A percentile compares a stretch with the other conserved stretches of the same genome.
Conservation (phyloP, 768 basidiomycete genomes). For the Panaeolus papilionaceus region DNA sequence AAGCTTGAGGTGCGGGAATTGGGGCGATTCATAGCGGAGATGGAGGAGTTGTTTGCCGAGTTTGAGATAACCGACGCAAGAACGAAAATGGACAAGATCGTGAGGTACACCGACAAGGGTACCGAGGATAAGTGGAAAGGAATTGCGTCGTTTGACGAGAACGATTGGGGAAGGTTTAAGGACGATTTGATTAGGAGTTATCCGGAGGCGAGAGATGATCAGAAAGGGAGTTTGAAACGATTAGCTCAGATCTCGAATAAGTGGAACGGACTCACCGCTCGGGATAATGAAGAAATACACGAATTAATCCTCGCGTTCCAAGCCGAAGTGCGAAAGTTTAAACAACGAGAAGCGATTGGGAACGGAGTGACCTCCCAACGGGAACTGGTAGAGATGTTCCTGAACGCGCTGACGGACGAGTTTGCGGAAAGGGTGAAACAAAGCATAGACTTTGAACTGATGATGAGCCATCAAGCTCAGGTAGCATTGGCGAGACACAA, state of each 20-base stretch:
- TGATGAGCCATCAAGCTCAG: background rate
- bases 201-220: slow-evolving; percentile 4
- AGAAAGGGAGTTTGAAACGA: background rate
- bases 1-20: background rate
- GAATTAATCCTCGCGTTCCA: background rate
- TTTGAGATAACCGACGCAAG: background rate
- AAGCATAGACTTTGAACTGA: background rate
- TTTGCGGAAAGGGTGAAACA: background rate
- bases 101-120: background rate
- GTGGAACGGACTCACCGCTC: background rate
- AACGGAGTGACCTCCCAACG: background rate
- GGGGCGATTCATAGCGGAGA: background rate
- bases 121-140: slow-evolving; percentile 11
- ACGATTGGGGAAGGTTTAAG: slow-evolving; percentile 10
- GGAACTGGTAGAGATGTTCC: background rate
- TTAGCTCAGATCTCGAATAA: background rate
- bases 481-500: background rate
- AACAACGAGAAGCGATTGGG: background rate
- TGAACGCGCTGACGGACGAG: background rate
- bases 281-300: background rate
- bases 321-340: background rate
- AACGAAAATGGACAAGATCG: background rate
- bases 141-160: background rate
- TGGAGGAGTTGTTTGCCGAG: slow-evolving; percentile 17
- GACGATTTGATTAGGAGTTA: slow-evolving; percentile 9